These are phyloP conservation scores for Shiraia bambusicola DNA, from an alignment of 2,329 filamentous ascomycete genomes.

Conservation along the genomic window DNA sequence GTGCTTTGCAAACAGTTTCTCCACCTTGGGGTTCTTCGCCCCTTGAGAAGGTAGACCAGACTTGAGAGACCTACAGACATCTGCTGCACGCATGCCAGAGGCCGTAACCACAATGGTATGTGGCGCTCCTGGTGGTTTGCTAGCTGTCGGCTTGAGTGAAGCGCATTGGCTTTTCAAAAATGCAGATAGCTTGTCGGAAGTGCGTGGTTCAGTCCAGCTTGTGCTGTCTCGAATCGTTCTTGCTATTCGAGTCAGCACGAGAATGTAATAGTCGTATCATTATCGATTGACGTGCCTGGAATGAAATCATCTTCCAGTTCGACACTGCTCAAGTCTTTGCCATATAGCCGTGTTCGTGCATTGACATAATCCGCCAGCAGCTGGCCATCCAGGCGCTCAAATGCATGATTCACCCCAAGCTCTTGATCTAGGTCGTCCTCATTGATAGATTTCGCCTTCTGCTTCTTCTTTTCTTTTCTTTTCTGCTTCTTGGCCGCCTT, in stretches of 20 bases:
- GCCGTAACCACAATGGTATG: conserved; percentile 89
- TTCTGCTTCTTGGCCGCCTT: conserved; percentile 41
- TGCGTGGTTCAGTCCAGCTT: conserved; percentile 67
- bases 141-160: conserved; percentile 64
- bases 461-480: conserved; percentile 59
- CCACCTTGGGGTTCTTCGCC: conserved; percentile 70
- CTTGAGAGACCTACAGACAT: conserved; percentile 79
- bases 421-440: conserved; percentile 55
- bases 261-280: background rate
- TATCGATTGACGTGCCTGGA: conserved; percentile 57
- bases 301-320: conserved; percentile 83
- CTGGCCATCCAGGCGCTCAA: conserved; percentile 78
- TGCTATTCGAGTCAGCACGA: conserved; percentile 51
- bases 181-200: conserved; percentile 69
- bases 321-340: conserved; percentile 75
- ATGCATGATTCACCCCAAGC: conserved; percentile 70
- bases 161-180: conserved; percentile 72
- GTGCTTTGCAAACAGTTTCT: conserved; percentile 96
- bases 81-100: conserved; percentile 82
- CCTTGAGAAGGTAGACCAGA: conserved; percentile 47
- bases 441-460: conserved; percentile 63
- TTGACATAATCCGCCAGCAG: conserved; percentile 84
- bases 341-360: conserved; percentile 75
- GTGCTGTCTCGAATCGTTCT: conserved; percentile 78
- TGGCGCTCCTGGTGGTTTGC: conserved; percentile 58